Conservation (phyloP, 2,329 filamentous ascomycete species). For the Domatiomyces catenatus region DNA sequence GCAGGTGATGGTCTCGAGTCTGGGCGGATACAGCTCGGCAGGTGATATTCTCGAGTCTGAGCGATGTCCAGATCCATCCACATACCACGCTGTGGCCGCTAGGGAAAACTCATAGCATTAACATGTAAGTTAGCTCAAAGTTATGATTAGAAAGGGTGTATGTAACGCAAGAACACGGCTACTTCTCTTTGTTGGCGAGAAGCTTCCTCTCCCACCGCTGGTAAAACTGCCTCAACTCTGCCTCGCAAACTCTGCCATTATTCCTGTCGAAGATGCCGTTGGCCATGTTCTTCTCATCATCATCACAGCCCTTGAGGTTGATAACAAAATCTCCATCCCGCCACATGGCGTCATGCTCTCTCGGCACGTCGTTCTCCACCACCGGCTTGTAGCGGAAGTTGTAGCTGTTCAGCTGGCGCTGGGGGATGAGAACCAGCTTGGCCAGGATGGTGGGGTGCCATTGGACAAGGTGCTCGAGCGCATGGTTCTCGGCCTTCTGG, state of each 20-base stretch:
- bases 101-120: no score
- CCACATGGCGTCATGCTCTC: constrained; percentile 45
- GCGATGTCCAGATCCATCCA: no score
- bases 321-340: constrained; percentile 74
- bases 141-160: no score
- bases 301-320: constrained; percentile 58
- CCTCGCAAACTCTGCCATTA: constrained; percentile 46
- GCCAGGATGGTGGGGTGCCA: constrained; percentile 96
- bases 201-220: constrained; percentile 26
- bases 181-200: no score
- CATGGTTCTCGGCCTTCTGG: constrained; percentile 83
- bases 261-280: not conserved
- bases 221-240: constrained; percentile 48
- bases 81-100: no score
- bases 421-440: constrained; percentile 76
- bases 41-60: no score
- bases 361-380: constrained; percentile 22
- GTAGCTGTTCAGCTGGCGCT: constrained; percentile 71
- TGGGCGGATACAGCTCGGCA: no score
- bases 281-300: constrained; percentile 24
- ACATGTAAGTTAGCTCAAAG: no score
- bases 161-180: not conserved
- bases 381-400: constrained; percentile 28
- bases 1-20: no score
- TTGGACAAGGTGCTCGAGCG: constrained; percentile 76